Percentiles rank a stretch among this genome's conserved stretches.
phyloP scores from a whole-genome alignment of 2,329 filamentous ascomycete species.

The Hirsutella rhossiliensis region DNA sequence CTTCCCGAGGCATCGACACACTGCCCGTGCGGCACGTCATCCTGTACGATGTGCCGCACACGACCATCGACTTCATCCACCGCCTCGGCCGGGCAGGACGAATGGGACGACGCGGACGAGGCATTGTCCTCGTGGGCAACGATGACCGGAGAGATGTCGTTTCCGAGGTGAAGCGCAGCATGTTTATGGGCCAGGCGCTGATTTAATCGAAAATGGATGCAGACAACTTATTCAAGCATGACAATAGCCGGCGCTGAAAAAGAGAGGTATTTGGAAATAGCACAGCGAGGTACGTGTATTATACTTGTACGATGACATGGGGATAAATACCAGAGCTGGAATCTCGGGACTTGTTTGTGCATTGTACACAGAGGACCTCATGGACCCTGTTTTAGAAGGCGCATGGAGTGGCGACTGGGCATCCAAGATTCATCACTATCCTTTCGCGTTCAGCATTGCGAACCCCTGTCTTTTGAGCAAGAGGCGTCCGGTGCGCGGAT shows the following conservation, averaged over 20 bases:
- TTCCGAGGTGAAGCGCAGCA: constrained; percentile 79
- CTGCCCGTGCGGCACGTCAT: constrained; percentile 84
- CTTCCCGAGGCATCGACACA: constrained; percentile 88
- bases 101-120: constrained; percentile 82
- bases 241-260: no score
- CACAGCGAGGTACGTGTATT: background rate
- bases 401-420: background rate
- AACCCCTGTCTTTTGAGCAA: no score
- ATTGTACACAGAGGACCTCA: no score
- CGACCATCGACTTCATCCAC: constrained; percentile 96
- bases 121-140: constrained; percentile 81
- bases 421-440: no score
- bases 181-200: constrained; percentile 70
- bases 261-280: no score
- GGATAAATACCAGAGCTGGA: no score
- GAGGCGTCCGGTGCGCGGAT: no score
- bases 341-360: no score
- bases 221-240: background rate
- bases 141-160: constrained; percentile 85
- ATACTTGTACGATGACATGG: background rate
- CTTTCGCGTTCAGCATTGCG: no score
- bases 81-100: constrained; percentile 82
- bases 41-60: constrained; percentile 94
- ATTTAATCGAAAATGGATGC: constrained; percentile 26
- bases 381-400: background rate